These are phyloP conservation scores for Fusarium luffae DNA, from an alignment of 2,329 filamentous ascomycete genomes.

Conservation along the genomic window DNA sequence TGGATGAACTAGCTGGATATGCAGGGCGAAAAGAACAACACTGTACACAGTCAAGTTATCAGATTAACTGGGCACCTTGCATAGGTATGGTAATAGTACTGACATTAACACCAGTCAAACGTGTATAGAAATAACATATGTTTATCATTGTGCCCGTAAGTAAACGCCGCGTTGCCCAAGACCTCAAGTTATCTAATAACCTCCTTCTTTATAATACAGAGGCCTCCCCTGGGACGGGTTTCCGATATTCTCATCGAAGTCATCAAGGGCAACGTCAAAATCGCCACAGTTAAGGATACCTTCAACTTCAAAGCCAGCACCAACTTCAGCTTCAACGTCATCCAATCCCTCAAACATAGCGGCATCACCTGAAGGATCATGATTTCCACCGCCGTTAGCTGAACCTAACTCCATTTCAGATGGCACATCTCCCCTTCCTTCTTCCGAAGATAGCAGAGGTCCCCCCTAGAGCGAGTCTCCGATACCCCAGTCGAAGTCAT, in stretches of 20 bases:
- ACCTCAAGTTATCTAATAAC: neutral
- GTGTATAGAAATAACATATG: neutral
- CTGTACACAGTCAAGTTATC: neutral
- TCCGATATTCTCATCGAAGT: conserved; percentile 23
- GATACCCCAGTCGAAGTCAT: conserved; percentile 42
- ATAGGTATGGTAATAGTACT: neutral
- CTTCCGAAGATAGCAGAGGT: neutral
- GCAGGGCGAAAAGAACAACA: neutral
- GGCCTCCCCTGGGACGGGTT: conserved; percentile 1
- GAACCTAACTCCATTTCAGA: too few species aligned
- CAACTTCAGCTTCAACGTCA: too few species aligned
- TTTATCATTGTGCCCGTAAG: conserved; percentile 6
- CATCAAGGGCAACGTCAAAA: conserved; percentile 50
- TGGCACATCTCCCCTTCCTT: neutral
- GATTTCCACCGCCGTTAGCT: too few species aligned
- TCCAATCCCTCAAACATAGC: too few species aligned
- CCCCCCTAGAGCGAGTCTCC: conserved; percentile 8
- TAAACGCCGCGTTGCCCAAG: conserved; percentile 8
- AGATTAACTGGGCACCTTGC: neutral
- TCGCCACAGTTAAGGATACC: too few species aligned
- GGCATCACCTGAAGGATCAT: too few species aligned
- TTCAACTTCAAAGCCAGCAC: too few species aligned
- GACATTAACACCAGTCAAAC: neutral
- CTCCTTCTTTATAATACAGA: neutral
- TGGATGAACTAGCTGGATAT: neutral